Evolutionary conservation across 2,329 filamentous ascomycete genomes (phyloP).

Genomic region (Ophiosphaerella narmari): DNA sequence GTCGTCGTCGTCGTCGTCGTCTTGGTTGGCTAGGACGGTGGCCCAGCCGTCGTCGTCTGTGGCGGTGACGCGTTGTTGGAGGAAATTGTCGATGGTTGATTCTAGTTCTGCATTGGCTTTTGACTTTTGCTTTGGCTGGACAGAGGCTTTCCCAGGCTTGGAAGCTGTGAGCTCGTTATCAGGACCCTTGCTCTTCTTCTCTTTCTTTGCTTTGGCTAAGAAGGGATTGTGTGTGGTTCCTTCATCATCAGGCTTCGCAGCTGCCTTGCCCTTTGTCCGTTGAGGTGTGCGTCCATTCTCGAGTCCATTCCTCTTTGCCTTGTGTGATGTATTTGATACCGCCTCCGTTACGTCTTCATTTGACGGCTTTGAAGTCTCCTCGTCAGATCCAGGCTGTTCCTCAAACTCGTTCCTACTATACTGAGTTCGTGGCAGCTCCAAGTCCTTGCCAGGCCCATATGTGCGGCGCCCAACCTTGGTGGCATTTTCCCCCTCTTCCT

Average conservation of each 20-base stretch:
- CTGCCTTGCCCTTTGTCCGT: not conserved
- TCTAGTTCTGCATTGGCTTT: conserved; percentile 17
- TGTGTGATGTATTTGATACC: conserved; percentile 16
- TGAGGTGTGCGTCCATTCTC: conserved; percentile 13
- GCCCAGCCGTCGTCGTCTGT: conserved; percentile 52
- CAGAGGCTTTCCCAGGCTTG: conserved; percentile 8
- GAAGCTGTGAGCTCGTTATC: conserved; percentile 19
- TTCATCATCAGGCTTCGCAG: conserved; percentile 5
- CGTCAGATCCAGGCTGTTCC: conserved; percentile 59
- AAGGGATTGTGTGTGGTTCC: conserved; percentile 36
- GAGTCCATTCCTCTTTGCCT: conserved; percentile 14
- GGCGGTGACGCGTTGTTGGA: conserved; percentile 38
- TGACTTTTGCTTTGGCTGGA: conserved; percentile 16
- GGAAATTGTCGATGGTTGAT: conserved; percentile 31
- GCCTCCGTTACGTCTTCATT: conserved; percentile 35
- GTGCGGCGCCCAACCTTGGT: conserved; percentile 70
- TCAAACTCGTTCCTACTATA: conserved; percentile 62
- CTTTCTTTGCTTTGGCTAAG: conserved; percentile 37
- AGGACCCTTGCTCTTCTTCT: conserved; percentile 21
- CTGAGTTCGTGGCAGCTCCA: conserved; percentile 35
- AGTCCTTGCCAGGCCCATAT: conserved; percentile 62
- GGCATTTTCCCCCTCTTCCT: conserved; percentile 58
- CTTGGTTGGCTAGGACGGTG: conserved; percentile 47
- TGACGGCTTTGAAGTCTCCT: conserved; percentile 31
- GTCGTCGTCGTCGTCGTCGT: conserved; percentile 32